Percentiles rank a stretch among this genome's conserved stretches.
These are phyloP conservation scores for Lablab purpureus DNA, from an alignment of 306 rosid species.

Conservation along the genomic window DNA sequence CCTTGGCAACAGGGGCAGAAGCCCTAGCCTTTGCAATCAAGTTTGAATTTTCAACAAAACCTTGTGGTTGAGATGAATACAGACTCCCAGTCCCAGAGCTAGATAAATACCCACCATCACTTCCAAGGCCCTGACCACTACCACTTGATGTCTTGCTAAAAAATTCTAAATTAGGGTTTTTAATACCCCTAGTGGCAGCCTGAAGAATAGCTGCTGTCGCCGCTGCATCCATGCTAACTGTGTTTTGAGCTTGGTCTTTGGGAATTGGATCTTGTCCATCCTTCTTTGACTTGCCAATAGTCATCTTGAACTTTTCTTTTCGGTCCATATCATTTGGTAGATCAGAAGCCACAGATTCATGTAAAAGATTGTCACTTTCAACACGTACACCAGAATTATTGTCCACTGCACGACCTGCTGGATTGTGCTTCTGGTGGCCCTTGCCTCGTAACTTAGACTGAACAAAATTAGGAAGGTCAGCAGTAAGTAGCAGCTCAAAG, in stretches of 20 bases:
- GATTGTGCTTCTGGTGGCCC: slow-evolving; percentile 56
- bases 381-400: slow-evolving; percentile 50
- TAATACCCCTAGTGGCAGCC: slow-evolving; percentile 82
- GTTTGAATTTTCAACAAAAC: slow-evolving; percentile 42
- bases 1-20: slow-evolving; percentile 63
- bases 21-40: slow-evolving; percentile 43
- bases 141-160: slow-evolving; percentile 61
- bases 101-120: slow-evolving; percentile 58
- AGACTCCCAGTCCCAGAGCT: slow-evolving; percentile 66
- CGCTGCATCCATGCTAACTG: slow-evolving; percentile 63
- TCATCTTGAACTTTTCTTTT: slow-evolving; percentile 83
- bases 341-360: slow-evolving; percentile 60
- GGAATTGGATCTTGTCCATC: slow-evolving; percentile 63
- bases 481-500: slow-evolving; percentile 37
- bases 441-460: slow-evolving; percentile 64
- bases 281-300: slow-evolving; percentile 68
- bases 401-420: slow-evolving; percentile 48
- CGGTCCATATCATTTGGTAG: slow-evolving; percentile 58
- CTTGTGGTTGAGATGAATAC: slow-evolving; percentile 52
- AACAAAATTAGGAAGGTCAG: slow-evolving; percentile 23
- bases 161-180: slow-evolving; percentile 60
- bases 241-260: slow-evolving; percentile 57
- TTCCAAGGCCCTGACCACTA: slow-evolving; percentile 56
- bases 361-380: slow-evolving; percentile 53
- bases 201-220: slow-evolving; percentile 83